phyloP scores from a whole-genome alignment of 2,329 filamentous ascomycete genomes.

The Elsinoe fawcettii region DNA sequence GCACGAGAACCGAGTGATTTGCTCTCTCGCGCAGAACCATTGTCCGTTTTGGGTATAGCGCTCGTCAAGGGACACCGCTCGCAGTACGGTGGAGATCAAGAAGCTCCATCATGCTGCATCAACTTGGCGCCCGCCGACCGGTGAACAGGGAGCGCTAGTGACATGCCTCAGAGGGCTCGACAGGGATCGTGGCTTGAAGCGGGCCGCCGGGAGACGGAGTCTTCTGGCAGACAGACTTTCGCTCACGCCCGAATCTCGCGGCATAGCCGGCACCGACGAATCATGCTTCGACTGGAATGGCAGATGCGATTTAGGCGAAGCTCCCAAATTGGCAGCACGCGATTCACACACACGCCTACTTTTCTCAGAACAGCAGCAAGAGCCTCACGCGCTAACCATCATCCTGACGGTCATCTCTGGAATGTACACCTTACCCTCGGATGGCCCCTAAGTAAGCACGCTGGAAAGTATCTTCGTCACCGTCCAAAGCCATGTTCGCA shows the following conservation, averaged over 20 bases:
- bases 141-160: conserved; percentile 9
- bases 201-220: conserved; percentile 9
- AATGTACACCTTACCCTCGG: not conserved
- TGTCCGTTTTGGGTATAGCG: not conserved
- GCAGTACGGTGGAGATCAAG: not conserved
- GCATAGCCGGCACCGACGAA: conserved; percentile 11
- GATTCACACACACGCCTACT: conserved; percentile 12
- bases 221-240: not conserved
- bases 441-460: not conserved
- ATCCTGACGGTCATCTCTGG: not conserved
- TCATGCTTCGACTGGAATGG: not conserved
- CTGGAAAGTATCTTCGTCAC: conserved; percentile 2
- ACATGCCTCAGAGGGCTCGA: not conserved
- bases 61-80: conserved; percentile 1
- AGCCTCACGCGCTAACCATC: conserved; percentile 9
- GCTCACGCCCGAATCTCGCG: conserved; percentile 14
- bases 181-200: not conserved
- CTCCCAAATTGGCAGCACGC: conserved; percentile 13
- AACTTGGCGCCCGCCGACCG: conserved; percentile 4
- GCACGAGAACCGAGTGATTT: conserved; percentile 1
- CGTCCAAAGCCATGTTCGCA: not conserved
- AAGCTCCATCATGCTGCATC: conserved; percentile 8
- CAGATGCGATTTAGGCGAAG: conserved; percentile 12
- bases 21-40: not conserved
- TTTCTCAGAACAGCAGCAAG: not conserved